Percentiles rank a stretch among this genome's conserved stretches.
These are phyloP conservation scores for Phytophthora cryptogea DNA, from an alignment of 352 stramenopile species.

Conservation along the genomic window DNA sequence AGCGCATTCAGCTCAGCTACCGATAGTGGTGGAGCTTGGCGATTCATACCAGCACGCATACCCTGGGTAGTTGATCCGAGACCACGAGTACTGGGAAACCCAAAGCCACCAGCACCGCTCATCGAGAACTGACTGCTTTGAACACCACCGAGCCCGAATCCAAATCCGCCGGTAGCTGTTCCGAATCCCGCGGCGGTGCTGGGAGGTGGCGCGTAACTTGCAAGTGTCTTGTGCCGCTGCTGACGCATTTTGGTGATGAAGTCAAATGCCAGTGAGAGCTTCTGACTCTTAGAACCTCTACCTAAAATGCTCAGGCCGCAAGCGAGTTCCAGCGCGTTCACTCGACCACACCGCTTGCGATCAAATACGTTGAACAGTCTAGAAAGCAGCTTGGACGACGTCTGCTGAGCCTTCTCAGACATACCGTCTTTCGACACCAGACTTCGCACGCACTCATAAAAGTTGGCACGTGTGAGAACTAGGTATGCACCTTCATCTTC, in stretches of 20 bases:
- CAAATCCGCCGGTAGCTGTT: constrained; percentile 41
- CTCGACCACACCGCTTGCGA: constrained; percentile 76
- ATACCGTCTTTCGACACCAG: constrained; percentile 80
- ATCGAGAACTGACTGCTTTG: constrained; percentile 57
- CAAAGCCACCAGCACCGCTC: constrained; percentile 47
- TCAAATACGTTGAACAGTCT: constrained; percentile 89
- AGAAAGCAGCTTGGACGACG: constrained; percentile 82
- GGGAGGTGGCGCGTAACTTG: constrained; percentile 53
- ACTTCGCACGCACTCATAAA: constrained; percentile 88
- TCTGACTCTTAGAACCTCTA: constrained; percentile 86
- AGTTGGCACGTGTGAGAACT: constrained; percentile 76
- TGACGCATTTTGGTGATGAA: constrained; percentile 88
- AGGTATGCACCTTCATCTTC: constrained; percentile 87
- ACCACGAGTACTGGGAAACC: constrained; percentile 60
- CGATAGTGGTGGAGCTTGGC: constrained; percentile 35
- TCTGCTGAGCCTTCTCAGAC: constrained; percentile 85
- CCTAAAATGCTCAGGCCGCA: constrained; percentile 87
- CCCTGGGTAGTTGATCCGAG: constrained; percentile 32
- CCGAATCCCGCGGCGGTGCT: constrained; percentile 34
- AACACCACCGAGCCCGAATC: constrained; percentile 33
- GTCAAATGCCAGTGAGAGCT: constrained; percentile 85
- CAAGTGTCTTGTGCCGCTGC: constrained; percentile 71
- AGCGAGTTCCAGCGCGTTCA: constrained; percentile 85
- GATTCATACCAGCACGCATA: constrained; percentile 34
- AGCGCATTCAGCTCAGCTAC: constrained; percentile 62